Evolutionary conservation across 169 alveolate species (phyloP).

Genomic region (Theileria annulata): DNA sequence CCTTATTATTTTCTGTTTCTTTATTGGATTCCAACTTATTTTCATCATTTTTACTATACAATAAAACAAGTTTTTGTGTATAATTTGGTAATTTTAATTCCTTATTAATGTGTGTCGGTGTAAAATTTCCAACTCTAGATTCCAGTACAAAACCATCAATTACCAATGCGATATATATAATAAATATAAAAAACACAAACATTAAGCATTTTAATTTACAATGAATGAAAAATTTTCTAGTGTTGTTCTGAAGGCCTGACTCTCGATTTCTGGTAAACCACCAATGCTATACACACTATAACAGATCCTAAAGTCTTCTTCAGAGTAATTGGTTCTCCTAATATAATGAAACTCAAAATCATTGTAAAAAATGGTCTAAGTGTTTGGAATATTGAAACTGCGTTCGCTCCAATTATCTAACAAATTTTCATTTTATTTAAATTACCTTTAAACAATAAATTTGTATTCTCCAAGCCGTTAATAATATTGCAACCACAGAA

Average conservation of each 20-base stretch:
- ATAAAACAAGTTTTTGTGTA: neutral
- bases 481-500: conserved; percentile 59
- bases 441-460: conserved; percentile 28
- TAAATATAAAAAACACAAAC: conserved; percentile 3
- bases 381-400: conserved; percentile 66
- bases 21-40: neutral
- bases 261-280: conserved; percentile 46
- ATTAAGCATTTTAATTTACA: conserved; percentile 22
- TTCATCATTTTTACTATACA: neutral
- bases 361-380: conserved; percentile 67
- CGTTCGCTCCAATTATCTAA: conserved; percentile 56
- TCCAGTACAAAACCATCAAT: neutral
- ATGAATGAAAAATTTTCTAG: conserved; percentile 6
- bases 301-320: conserved; percentile 56
- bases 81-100: neutral
- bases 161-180: neutral
- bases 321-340: conserved; percentile 54
- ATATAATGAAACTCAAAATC: conserved; percentile 52
- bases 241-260: conserved; percentile 11
- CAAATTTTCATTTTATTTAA: neutral
- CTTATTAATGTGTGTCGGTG: neutral
- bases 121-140: neutral
- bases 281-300: conserved; percentile 49
- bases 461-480: conserved; percentile 66
- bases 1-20: neutral